Conservation (phyloP, 331 rosid species). For the Spiraea crenata region DNA sequence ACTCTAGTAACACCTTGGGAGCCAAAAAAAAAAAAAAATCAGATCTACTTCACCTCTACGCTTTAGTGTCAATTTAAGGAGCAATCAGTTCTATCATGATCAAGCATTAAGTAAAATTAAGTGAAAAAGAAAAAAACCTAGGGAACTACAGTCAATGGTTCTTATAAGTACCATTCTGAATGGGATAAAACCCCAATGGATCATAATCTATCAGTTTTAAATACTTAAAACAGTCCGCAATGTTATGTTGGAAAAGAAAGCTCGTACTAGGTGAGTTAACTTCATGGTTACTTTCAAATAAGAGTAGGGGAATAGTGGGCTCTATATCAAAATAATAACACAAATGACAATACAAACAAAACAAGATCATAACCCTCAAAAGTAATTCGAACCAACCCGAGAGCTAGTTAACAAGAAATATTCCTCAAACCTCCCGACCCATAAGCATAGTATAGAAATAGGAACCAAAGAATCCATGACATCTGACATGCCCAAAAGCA, state of each 20-base stretch:
- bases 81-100: not conserved
- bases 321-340: no score
- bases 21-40: no score
- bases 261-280: no score
- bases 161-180: not conserved
- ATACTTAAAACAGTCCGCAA: not conserved
- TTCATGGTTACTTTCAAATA: no score
- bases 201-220: conserved; percentile 7
- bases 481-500: not conserved
- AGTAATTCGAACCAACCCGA: not conserved
- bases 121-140: not conserved
- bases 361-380: not conserved
- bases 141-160: not conserved
- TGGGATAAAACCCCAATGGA: not conserved
- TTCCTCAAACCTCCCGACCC: not conserved
- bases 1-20: no score
- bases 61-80: no score
- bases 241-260: no score
- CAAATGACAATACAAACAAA: no score
- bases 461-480: not conserved
- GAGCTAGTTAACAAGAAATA: not conserved
- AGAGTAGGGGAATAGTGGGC: no score
- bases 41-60: not conserved
- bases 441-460: not conserved
- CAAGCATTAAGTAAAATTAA: not conserved